A percentile compares a stretch with the other conserved stretches of the same genome.
phyloP scores from a whole-genome alignment of 768 basidiomycete species.

The Psilocybe cyanescens region DNA sequence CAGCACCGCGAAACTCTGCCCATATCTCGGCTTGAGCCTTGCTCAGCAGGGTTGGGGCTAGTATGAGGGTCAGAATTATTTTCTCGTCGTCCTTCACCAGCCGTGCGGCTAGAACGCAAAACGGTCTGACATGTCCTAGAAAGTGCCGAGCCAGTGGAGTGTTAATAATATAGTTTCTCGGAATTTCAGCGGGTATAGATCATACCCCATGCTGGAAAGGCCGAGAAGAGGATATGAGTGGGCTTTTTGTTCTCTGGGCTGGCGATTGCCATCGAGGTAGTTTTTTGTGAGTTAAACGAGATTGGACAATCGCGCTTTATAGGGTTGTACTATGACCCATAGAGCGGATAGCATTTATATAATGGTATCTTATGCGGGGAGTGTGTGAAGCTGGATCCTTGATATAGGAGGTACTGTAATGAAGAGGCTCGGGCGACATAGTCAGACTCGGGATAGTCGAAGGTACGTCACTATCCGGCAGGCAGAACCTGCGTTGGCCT shows the following conservation, averaged over 20 bases:
- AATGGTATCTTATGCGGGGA: too few species aligned
- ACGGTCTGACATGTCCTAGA: constrained; percentile 8
- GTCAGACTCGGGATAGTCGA: too few species aligned
- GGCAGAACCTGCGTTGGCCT: too few species aligned
- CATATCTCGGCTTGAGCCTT: constrained; percentile 7
- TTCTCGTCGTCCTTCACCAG: constrained; percentile 9
- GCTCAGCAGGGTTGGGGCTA: background rate
- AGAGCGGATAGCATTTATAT: too few species aligned
- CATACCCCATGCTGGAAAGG: constrained; percentile 9
- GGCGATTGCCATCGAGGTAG: background rate
- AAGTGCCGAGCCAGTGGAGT: too few species aligned
- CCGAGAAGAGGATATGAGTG: background rate
- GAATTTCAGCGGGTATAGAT: background rate
- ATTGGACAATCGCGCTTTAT: too few species aligned
- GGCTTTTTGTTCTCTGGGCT: background rate
- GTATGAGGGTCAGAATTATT: constrained; percentile 9
- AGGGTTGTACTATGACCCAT: too few species aligned
- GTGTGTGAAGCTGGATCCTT: too few species aligned
- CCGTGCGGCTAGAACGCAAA: constrained; percentile 13
- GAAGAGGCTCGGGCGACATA: too few species aligned
- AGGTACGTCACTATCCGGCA: too few species aligned
- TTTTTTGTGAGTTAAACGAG: too few species aligned
- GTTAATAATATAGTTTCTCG: background rate
- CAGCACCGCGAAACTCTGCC: constrained; percentile 1
- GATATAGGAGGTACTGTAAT: too few species aligned